Percentiles rank a stretch among this genome's conserved stretches.
phyloP scores from a whole-genome alignment of 345 rosid species.

The Eutrema japonicum region DNA sequence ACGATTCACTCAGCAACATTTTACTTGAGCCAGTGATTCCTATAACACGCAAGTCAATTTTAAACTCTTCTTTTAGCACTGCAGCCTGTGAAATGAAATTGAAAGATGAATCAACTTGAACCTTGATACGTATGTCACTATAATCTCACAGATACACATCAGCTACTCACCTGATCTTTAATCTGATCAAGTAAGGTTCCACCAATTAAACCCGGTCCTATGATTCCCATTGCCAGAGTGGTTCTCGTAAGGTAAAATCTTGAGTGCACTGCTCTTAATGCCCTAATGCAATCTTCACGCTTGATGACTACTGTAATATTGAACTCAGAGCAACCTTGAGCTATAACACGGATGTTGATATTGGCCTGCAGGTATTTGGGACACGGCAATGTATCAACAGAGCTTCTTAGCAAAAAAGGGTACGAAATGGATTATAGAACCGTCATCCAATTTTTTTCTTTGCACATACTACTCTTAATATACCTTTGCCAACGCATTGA shows the following conservation, averaged over 20 bases:
- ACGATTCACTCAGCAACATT: conserved; percentile 86
- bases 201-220: conserved; percentile 97
- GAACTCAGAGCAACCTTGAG: conserved; percentile 99
- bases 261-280: conserved; percentile 93
- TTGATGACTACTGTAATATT: conserved; percentile 83
- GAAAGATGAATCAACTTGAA: neutral
- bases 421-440: neutral
- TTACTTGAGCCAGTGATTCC: conserved; percentile 79
- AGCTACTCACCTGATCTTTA: conserved; percentile 73
- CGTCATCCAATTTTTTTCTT: neutral
- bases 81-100: conserved; percentile 62
- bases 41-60: conserved; percentile 94
- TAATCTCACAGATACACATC: conserved; percentile 1
- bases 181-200: conserved; percentile 89
- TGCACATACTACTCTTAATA: conserved; percentile 25
- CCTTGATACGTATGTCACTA: neutral
- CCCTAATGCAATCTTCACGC: conserved; percentile 92
- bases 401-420: conserved; percentile 19
- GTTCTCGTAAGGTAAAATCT: conserved; percentile 93
- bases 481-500: conserved; percentile 95
- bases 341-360: conserved; percentile 90
- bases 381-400: conserved; percentile 20
- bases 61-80: conserved; percentile 89
- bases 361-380: conserved; percentile 66
- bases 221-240: conserved; percentile 85